These are phyloP conservation scores for Lathyrus aphaca DNA, from an alignment of 306 rosid genomes.

Conservation along the genomic window DNA sequence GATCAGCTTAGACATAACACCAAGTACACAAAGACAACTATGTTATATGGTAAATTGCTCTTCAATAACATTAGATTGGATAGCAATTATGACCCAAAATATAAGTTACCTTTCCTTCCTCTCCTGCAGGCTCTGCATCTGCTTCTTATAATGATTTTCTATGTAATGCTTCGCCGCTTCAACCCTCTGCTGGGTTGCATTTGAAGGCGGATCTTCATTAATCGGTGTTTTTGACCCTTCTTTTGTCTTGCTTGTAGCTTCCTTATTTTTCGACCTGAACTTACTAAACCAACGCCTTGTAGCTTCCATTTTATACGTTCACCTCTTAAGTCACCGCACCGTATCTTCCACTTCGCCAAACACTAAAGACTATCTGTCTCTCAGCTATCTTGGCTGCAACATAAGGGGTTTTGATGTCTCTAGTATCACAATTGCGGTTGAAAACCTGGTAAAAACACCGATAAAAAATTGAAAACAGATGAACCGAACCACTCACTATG, in stretches of 20 bases:
- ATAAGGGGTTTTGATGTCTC: neutral
- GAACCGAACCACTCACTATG: conserved; percentile 29
- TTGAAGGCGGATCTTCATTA: conserved; percentile 67
- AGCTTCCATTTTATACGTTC: conserved; percentile 57
- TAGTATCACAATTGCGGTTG: too few species aligned
- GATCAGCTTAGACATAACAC: conserved; percentile 4
- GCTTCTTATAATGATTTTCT: conserved; percentile 83
- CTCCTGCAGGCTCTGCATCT: conserved; percentile 80
- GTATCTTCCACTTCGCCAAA: conserved; percentile 40
- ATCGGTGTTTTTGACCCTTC: conserved; percentile 59
- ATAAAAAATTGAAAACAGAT: conserved; percentile 23
- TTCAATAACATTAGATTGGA: conserved; percentile 9
- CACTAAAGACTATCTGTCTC: conserved; percentile 33
- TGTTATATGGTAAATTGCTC: neutral
- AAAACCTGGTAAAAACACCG: neutral
- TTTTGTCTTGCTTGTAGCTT: conserved; percentile 55
- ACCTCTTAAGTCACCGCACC: conserved; percentile 14
- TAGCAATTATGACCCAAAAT: conserved; percentile 15
- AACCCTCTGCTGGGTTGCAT: conserved; percentile 65
- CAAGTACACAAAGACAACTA: conserved; percentile 1
- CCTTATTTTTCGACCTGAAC: conserved; percentile 65
- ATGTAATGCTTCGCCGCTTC: conserved; percentile 90
- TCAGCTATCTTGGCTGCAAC: neutral
- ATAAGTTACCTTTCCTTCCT: conserved; percentile 79
- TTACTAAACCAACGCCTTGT: conserved; percentile 67